Percentiles rank a stretch among this genome's conserved stretches.
phyloP scores from a whole-genome alignment of 2,329 filamentous ascomycete genomes.

The Fusarium protoensiforme region DNA sequence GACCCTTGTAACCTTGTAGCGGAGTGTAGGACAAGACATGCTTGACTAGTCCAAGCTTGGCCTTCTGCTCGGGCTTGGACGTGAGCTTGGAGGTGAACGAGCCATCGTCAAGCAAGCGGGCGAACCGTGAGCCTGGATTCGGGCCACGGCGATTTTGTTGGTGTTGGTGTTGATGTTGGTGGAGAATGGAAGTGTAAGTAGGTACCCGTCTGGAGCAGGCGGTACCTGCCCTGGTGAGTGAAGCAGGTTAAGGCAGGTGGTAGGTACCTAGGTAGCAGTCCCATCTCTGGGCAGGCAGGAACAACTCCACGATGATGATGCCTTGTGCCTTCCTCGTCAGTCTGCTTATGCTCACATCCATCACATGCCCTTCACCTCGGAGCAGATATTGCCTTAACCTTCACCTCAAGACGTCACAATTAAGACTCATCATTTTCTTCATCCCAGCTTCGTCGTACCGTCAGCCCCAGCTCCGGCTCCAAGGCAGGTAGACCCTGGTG shows the following conservation, averaged over 20 bases:
- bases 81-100: neutral
- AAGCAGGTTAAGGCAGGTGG: neutral
- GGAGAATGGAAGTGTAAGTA: slow-evolving; percentile 12
- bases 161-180: slow-evolving; percentile 5
- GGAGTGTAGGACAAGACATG: slow-evolving; percentile 6
- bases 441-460: slow-evolving; percentile 7
- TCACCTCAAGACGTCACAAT: slow-evolving; percentile 31
- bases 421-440: slow-evolving; percentile 21
- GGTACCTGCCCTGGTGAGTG: neutral
- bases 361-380: slow-evolving; percentile 13
- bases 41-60: neutral
- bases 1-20: slow-evolving; percentile 4
- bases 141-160: slow-evolving; percentile 5
- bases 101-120: slow-evolving; percentile 11
- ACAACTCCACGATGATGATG: neutral
- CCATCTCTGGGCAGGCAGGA: neutral
- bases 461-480: neutral
- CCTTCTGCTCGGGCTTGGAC: neutral
- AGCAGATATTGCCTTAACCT: neutral
- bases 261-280: neutral
- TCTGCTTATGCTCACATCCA: slow-evolving; percentile 1
- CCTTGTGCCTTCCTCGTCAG: neutral
- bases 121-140: slow-evolving; percentile 10
- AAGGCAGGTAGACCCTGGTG: slow-evolving; percentile 10
- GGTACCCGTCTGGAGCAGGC: neutral